Conservation (phyloP, 2,329 filamentous ascomycete genomes). For the Hawksworthiomyces lignivorus region DNA sequence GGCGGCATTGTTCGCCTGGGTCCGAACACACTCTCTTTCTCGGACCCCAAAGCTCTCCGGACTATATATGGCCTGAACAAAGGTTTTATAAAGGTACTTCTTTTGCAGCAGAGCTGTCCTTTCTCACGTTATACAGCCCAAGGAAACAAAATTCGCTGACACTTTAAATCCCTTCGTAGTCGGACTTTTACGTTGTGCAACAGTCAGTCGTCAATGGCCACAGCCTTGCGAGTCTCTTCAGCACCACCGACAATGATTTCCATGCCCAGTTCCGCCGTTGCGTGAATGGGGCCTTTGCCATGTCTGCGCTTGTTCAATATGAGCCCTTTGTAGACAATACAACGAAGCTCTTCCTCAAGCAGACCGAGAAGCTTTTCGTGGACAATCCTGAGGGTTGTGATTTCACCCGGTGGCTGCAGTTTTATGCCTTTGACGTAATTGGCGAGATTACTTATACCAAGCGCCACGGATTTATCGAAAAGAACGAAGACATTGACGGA, state of each 20-base stretch:
- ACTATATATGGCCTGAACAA: conserved; percentile 77
- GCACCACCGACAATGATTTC: conserved; percentile 65
- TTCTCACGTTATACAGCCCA: no score
- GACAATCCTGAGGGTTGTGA: conserved; percentile 42
- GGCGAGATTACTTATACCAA: conserved; percentile 71
- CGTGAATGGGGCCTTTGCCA: conserved; percentile 69
- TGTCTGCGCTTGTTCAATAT: conserved; percentile 69
- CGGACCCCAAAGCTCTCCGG: conserved; percentile 65
- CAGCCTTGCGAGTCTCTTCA: conserved; percentile 65
- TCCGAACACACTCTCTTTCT: conserved; percentile 66
- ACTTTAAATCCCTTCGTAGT: conserved; percentile 34
- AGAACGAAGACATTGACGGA: conserved; percentile 66
- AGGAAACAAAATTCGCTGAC: not conserved
- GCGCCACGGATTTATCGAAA: conserved; percentile 66
- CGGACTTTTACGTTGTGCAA: conserved; percentile 74
- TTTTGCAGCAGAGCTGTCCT: not conserved
- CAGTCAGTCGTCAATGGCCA: conserved; percentile 63
- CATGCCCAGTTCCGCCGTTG: conserved; percentile 68
- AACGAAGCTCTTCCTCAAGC: conserved; percentile 60
- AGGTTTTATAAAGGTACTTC: conserved; percentile 63
- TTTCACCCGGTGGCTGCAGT: conserved; percentile 68
- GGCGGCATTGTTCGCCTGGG: conserved; percentile 69
- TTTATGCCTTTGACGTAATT: conserved; percentile 76
- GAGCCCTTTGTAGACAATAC: conserved; percentile 75
- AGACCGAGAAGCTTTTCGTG: conserved; percentile 51